Percentiles rank a stretch among this genome's conserved stretches.
Conservation (phyloP, 352 stramenopile species). For the Globisporangium middletonii region DNA sequence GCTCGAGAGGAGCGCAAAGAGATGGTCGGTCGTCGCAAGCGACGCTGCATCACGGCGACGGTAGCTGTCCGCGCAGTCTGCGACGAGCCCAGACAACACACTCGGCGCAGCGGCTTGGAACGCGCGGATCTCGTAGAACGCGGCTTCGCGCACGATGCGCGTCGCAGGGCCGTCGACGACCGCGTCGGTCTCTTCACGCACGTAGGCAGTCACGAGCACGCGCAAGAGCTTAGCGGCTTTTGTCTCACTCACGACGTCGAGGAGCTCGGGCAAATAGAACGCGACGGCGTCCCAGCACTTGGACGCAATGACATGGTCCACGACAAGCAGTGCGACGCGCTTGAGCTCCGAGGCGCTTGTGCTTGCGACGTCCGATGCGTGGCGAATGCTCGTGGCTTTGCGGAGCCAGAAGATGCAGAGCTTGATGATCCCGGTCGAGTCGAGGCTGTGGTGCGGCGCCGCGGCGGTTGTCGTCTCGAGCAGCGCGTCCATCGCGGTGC, state of each 20-base stretch:
- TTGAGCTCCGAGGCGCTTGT: conserved; percentile 16
- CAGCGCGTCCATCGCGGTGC: conserved; percentile 30
- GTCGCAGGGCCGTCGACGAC: conserved; percentile 19
- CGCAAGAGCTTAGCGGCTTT: conserved; percentile 23
- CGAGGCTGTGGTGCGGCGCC: conserved; percentile 12
- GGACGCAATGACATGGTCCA: conserved; percentile 51
- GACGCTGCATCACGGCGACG: background rate
- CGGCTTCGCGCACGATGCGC: conserved; percentile 60
- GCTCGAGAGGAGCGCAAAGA: conserved; percentile 28
- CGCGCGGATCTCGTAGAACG: conserved; percentile 73
- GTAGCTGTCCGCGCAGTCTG: conserved; percentile 6
- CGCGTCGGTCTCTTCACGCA: conserved; percentile 18
- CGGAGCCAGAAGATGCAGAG: conserved; percentile 66
- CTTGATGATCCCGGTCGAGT: conserved; percentile 63
- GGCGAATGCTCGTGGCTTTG: conserved; percentile 15
- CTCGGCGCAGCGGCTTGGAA: conserved; percentile 33
- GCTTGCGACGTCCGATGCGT: conserved; percentile 10
- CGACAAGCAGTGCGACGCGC: conserved; percentile 32
- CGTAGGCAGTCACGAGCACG: conserved; percentile 26
- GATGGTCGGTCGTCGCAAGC: conserved; percentile 1
- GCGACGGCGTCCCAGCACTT: conserved; percentile 66
- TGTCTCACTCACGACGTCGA: conserved; percentile 25
- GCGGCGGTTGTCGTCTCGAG: conserved; percentile 14
- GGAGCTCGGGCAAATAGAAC: conserved; percentile 66
- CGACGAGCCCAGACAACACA: conserved; percentile 26